phyloP scores from a whole-genome alignment of 1,284 basidiomycete genomes.

The Somion occarium region DNA sequence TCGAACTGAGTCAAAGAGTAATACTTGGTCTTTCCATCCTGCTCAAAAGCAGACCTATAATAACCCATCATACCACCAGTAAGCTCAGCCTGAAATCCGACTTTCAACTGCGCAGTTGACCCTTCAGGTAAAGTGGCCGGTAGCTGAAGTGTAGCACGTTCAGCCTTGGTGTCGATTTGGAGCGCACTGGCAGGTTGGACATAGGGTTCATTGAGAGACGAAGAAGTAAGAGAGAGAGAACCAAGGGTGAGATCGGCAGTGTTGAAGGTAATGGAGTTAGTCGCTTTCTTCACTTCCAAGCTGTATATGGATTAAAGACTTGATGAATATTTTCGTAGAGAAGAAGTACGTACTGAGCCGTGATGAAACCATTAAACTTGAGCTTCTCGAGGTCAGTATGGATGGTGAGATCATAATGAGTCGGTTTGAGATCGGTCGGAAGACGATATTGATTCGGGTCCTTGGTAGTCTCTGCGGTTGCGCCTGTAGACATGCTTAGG shows the following conservation, averaged over 20 bases:
- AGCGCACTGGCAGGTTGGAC: constrained; percentile 44
- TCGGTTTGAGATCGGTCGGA: constrained; percentile 68
- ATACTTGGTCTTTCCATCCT: constrained; percentile 53
- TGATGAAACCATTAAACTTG: constrained; percentile 74
- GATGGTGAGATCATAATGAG: constrained; percentile 81
- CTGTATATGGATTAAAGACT: constrained; percentile 29
- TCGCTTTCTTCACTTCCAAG: constrained; percentile 67
- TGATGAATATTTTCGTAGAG: not conserved
- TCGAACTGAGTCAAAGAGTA: constrained; percentile 85
- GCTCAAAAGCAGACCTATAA: constrained; percentile 56
- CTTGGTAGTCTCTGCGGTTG: not conserved
- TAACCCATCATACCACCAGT: constrained; percentile 72
- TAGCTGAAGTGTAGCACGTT: constrained; percentile 62
- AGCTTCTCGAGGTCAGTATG: constrained; percentile 77
- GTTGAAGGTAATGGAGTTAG: constrained; percentile 69
- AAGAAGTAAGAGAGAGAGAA: constrained; percentile 58
- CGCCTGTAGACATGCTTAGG: constrained; percentile 2
- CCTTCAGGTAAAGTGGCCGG: constrained; percentile 52
- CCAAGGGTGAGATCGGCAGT: constrained; percentile 68
- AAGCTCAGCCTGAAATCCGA: constrained; percentile 62
- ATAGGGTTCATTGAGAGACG: constrained; percentile 52
- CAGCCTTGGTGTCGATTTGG: constrained; percentile 46
- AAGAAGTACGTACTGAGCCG: constrained; percentile 51
- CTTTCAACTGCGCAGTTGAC: constrained; percentile 57
- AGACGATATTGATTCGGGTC: constrained; percentile 57